Conservation (phyloP, 2,329 filamentous ascomycete genomes). For the Phialophora macrospora region DNA sequence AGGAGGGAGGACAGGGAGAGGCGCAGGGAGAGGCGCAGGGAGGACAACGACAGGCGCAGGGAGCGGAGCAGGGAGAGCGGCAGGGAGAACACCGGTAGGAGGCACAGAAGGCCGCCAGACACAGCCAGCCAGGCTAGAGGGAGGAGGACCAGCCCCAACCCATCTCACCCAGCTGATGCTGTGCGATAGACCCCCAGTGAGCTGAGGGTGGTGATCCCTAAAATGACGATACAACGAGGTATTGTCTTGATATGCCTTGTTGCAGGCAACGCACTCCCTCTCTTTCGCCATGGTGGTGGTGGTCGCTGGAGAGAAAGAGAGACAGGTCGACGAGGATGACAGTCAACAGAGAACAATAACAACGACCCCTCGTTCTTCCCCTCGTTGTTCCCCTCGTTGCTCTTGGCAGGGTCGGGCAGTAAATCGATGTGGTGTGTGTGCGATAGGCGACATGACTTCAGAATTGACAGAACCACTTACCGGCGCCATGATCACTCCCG, state of each 20-base stretch:
- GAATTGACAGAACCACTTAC: constrained; percentile 18
- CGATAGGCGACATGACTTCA: neutral
- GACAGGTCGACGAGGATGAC: constrained; percentile 8
- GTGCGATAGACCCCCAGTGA: neutral
- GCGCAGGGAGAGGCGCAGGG: neutral
- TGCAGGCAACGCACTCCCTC: constrained; percentile 15
- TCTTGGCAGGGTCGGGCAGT: constrained; percentile 8
- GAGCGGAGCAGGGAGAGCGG: neutral
- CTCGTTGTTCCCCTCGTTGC: constrained; percentile 4
- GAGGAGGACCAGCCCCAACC: neutral
- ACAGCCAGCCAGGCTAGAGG: neutral
- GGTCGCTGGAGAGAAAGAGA: constrained; percentile 1
- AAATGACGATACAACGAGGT: constrained; percentile 22
- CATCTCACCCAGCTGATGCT: constrained; percentile 10
- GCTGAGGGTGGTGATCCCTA: constrained; percentile 16
- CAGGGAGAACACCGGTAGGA: constrained; percentile 36
- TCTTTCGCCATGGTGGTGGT: neutral
- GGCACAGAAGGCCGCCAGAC: neutral
- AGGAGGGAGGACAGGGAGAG: neutral
- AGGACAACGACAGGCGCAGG: neutral
- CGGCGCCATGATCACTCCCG: constrained; percentile 26
- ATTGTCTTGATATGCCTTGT: neutral
- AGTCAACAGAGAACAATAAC: neutral
- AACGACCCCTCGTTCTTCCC: no score
- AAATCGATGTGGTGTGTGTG: constrained; percentile 9